Conservation (phyloP, 208 protist species). For the Tritrichomonas musculus region DNA sequence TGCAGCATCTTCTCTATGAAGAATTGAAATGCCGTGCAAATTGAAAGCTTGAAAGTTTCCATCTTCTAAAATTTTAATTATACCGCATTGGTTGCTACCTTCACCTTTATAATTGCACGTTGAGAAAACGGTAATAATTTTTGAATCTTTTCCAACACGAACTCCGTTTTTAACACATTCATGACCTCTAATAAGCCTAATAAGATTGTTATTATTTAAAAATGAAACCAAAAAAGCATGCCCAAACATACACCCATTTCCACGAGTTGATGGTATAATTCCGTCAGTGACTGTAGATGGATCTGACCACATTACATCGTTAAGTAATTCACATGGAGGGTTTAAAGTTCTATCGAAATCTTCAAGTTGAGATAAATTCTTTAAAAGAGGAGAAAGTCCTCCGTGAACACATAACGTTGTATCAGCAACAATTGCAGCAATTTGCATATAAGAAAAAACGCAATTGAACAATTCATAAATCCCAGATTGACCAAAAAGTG, state of each 20-base stretch:
- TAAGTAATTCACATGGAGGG: neutral
- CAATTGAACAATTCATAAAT: neutral
- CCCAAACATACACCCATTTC: neutral
- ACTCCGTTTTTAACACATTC: neutral
- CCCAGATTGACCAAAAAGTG: neutral
- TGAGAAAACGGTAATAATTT: neutral
- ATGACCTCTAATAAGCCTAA: neutral
- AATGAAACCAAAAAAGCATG: neutral
- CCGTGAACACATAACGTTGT: neutral
- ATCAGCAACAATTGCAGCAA: neutral
- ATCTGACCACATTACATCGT: neutral
- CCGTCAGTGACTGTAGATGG: neutral
- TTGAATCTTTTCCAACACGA: neutral
- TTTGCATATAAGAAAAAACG: neutral
- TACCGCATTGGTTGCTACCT: neutral
- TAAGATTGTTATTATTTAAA: neutral
- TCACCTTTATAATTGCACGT: neutral
- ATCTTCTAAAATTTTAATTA: too few relatives aligned
- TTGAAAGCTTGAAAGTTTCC: too few relatives aligned
- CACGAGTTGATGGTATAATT: neutral
- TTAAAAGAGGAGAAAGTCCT: neutral
- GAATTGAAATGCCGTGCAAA: too few relatives aligned
- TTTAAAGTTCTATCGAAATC: neutral
- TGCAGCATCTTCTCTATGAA: too few relatives aligned
- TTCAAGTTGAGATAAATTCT: neutral